A percentile compares a stretch with the other conserved stretches of the same genome.
phyloP scores from a whole-genome alignment of 331 rosid species.

The Telfairia occidentalis region DNA sequence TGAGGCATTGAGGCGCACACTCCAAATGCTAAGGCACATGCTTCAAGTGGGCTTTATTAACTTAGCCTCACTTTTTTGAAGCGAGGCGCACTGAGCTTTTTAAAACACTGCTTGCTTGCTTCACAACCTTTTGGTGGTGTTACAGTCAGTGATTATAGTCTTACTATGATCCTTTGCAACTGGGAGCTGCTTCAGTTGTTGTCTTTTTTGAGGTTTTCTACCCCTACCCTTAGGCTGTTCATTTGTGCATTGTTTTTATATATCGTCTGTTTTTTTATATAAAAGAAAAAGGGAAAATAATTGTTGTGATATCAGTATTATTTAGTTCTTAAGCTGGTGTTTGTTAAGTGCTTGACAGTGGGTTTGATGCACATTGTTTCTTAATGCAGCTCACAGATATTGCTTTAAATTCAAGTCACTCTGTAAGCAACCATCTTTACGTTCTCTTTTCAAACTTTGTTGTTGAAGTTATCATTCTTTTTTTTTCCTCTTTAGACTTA shows the following conservation, averaged over 20 bases:
- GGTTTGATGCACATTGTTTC: conserved; percentile 1
- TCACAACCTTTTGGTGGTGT: not conserved
- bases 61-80: too few species aligned
- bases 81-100: too few species aligned
- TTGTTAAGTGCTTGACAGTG: not conserved
- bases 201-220: not conserved
- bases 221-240: not conserved
- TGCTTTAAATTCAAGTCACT: conserved; percentile 30
- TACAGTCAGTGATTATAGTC: not conserved
- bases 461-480: not conserved
- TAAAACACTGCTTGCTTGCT: too few species aligned
- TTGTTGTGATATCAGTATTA: not conserved
- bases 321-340: not conserved
- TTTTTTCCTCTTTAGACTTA: not conserved
- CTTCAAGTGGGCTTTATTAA: too few species aligned
- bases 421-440: conserved; percentile 22
- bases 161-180: not conserved
- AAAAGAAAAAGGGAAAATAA: not conserved
- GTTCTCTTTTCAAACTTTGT: not conserved
- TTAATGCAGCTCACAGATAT: conserved; percentile 54
- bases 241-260: not conserved
- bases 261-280: not conserved
- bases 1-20: too few species aligned
- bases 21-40: too few species aligned
- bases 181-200: not conserved